Evolutionary conservation across 2,329 filamentous ascomycete genomes (phyloP).

Genomic region (Colletotrichum lupini): DNA sequence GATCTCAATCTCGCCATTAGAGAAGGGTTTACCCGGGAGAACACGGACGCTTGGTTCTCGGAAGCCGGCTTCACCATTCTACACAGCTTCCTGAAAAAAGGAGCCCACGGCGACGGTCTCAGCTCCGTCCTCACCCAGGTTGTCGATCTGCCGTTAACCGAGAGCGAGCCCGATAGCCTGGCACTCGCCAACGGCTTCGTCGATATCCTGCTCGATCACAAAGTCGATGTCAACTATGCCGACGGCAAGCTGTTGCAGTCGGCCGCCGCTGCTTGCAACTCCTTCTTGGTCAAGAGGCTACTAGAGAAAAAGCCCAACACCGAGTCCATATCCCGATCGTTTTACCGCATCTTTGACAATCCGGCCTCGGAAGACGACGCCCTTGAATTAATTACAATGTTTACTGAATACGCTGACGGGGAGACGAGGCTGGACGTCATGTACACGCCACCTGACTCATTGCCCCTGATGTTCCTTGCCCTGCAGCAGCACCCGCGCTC

Average conservation of each 20-base stretch:
- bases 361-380: constrained; percentile 60
- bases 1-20: constrained; percentile 59
- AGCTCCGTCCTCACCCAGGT: constrained; percentile 57
- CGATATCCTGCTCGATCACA: constrained; percentile 51
- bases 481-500: constrained; percentile 67
- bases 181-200: constrained; percentile 58
- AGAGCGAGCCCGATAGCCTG: constrained; percentile 43
- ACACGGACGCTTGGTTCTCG: constrained; percentile 58
- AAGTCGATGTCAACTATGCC: constrained; percentile 60
- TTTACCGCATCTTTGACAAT: constrained; percentile 67
- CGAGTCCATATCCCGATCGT: constrained; percentile 61
- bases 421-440: constrained; percentile 63
- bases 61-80: constrained; percentile 58
- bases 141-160: constrained; percentile 53
- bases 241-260: constrained; percentile 62
- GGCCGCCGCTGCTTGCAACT: constrained; percentile 63
- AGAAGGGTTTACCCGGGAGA: constrained; percentile 55
- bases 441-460: constrained; percentile 52
- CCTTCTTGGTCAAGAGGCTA: constrained; percentile 60
- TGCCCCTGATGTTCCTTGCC: constrained; percentile 64
- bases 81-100: constrained; percentile 59
- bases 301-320: constrained; percentile 61
- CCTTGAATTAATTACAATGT: constrained; percentile 62
- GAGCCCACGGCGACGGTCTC: constrained; percentile 58
- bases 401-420: constrained; percentile 60